Evolutionary conservation across 495 filamentous ascomycete species (phyloP), one percentile per base, ranked within the genome.

Genomic region (Venustampulla echinocandica): DNA sequence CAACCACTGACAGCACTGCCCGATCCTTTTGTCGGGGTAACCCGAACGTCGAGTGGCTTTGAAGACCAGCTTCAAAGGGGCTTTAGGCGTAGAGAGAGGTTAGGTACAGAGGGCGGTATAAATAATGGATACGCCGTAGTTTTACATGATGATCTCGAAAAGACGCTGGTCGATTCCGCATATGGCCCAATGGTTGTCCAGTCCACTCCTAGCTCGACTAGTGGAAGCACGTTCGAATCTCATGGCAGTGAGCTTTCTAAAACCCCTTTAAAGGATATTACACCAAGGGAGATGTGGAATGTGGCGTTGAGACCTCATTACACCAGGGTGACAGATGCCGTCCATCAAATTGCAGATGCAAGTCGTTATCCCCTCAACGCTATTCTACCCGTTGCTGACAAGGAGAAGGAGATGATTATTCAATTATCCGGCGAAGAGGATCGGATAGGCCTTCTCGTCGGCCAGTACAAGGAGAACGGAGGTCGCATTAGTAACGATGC

Each of bases 401-500:
- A 25, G n/a, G 13, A 1, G 6, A 18, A 58, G 55, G 55, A 58
- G 28, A 41, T 54, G 9, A 52, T 58, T 18, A 48, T 58, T 36
- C 51, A 46, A 14, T 25, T 58, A 2, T 20, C 38, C 13, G 21
- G 39, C 7, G 50, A 54, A 22, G 55, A 58, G 40, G 52, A 58
- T 34, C 44, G 10, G 9, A 46, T 58, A 48, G 43, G 23, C 1
- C 50, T 57, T 17, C 18, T 57, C 19, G 44, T 42, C 2, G 35
- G 44, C 15, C 54, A 57, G 32, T 57, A 57, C 20, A 15, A 51
- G 24, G 37, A 57, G 50, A 50, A 54, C 30, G 54, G 54, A 9
- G 20, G 3, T 3, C 48, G 48, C 14, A 22, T 57, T 19, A 44
- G 53, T 3, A 17, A 44, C 5, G 32, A 42, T 2, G 5, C 48